phyloP scores from a whole-genome alignment of 2,329 filamentous ascomycete genomes.

The Fusarium nisikadoi region DNA sequence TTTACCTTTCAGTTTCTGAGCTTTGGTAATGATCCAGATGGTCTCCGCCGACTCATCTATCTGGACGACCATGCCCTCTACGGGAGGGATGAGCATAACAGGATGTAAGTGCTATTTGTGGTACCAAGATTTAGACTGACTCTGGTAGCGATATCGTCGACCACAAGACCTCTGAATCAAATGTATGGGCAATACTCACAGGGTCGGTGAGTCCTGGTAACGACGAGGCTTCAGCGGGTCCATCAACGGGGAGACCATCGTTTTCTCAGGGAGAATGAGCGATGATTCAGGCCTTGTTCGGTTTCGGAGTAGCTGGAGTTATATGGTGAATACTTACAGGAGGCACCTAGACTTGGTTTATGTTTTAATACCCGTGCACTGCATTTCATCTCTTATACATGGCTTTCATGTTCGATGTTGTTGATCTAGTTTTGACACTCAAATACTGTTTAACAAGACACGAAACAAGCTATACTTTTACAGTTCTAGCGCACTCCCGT shows the following conservation, averaged over 20 bases:
- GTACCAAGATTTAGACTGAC: background rate
- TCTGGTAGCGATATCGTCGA: conserved; percentile 20
- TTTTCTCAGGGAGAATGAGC: background rate
- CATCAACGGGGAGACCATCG: background rate
- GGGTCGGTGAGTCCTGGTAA: conserved; percentile 6
- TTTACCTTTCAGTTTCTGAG: conserved; percentile 29
- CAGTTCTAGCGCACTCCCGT: conserved; percentile 1
- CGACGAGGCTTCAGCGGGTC: background rate
- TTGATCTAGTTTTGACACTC: background rate
- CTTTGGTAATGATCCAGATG: conserved; percentile 16
- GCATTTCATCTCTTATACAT: background rate
- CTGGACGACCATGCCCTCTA: conserved; percentile 13
- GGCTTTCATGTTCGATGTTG: background rate
- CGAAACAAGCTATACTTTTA: conserved; percentile 7
- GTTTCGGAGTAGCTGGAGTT: background rate
- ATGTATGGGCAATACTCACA: conserved; percentile 14
- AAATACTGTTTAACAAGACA: background rate
- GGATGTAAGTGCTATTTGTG: background rate
- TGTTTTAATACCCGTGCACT: background rate
- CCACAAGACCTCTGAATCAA: background rate
- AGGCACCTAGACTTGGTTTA: background rate
- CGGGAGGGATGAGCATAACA: background rate
- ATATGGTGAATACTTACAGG: background rate
- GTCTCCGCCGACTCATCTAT: conserved; percentile 2
- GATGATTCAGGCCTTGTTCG: background rate